Conservation (phyloP, 106 monocot genomes). For the Xerophyta viscosa region DNA sequence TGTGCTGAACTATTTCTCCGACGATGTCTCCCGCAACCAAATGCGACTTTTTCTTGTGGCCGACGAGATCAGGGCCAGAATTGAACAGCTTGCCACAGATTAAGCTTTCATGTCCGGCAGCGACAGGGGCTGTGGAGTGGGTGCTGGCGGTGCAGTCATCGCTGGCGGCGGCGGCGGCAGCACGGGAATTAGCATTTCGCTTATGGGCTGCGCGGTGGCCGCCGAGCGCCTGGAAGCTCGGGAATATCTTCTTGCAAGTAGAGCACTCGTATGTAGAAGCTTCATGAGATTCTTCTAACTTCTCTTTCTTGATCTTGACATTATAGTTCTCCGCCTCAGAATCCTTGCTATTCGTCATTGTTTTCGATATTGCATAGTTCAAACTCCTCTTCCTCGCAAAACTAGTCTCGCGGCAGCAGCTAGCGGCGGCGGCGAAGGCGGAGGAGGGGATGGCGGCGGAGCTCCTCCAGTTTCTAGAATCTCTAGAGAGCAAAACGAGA, state of each 20-base stretch:
- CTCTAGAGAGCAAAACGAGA: constrained; percentile 59
- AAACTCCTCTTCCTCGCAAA: not conserved
- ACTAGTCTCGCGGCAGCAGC: not conserved
- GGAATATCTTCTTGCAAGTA: constrained; percentile 21
- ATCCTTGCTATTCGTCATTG: not conserved
- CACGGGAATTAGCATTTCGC: not conserved
- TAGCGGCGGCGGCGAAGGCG: constrained; percentile 8
- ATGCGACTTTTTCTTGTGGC: too few relatives aligned
- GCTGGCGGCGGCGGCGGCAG: not conserved
- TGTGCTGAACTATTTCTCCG: too few relatives aligned
- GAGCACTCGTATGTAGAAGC: too few relatives aligned
- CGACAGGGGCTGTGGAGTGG: too few relatives aligned
- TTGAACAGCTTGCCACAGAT: too few relatives aligned
- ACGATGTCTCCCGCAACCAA: too few relatives aligned
- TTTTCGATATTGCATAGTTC: not conserved
- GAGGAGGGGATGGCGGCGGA: constrained; percentile 1
- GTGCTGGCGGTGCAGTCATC: not conserved
- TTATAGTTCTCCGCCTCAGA: too few relatives aligned
- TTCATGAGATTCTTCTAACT: constrained; percentile 5
- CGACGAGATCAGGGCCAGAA: too few relatives aligned
- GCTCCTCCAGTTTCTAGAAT: constrained; percentile 1
- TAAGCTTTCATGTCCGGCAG: too few relatives aligned
- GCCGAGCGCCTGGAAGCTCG: constrained; percentile 32
- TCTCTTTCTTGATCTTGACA: not conserved
- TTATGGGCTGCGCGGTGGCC: constrained; percentile 28